These are phyloP conservation scores for Solanum gandarillasii DNA, from an alignment of 257 asterid species.

Conservation along the genomic window DNA sequence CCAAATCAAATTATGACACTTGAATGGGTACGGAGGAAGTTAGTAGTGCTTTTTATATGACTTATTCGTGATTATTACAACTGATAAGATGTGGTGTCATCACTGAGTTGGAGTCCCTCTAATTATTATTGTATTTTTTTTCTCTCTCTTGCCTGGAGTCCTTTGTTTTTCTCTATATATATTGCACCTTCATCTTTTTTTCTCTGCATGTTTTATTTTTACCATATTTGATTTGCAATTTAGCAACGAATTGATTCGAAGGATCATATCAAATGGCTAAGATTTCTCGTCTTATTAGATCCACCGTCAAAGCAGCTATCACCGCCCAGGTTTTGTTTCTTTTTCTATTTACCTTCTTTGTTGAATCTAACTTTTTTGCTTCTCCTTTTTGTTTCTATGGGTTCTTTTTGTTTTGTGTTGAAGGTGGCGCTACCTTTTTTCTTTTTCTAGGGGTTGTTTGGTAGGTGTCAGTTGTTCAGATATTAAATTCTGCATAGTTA, in stretches of 20 bases:
- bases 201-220: neutral
- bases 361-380: neutral
- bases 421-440: neutral
- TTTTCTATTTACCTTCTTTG: neutral
- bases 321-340: slow-evolving; percentile 21
- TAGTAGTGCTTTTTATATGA: neutral
- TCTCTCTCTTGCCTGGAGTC: neutral
- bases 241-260: neutral
- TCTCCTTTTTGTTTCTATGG: neutral
- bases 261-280: neutral
- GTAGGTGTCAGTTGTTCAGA: neutral
- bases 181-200: neutral
- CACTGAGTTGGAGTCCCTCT: neutral
- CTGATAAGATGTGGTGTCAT: neutral
- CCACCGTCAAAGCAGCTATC: slow-evolving; percentile 27
- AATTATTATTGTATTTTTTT: neutral
- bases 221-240: neutral
- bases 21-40: neutral
- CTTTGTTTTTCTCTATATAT: neutral
- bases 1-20: neutral
- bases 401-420: neutral
- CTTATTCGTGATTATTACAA: neutral
- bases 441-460: neutral
- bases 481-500: neutral
- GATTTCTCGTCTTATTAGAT: slow-evolving; percentile 44